A percentile compares a stretch with the other conserved stretches of the same genome.
Evolutionary conservation across 805 yeast genomes (phyloP).

Genomic region (Saccharomycopsis sp.): DNA sequence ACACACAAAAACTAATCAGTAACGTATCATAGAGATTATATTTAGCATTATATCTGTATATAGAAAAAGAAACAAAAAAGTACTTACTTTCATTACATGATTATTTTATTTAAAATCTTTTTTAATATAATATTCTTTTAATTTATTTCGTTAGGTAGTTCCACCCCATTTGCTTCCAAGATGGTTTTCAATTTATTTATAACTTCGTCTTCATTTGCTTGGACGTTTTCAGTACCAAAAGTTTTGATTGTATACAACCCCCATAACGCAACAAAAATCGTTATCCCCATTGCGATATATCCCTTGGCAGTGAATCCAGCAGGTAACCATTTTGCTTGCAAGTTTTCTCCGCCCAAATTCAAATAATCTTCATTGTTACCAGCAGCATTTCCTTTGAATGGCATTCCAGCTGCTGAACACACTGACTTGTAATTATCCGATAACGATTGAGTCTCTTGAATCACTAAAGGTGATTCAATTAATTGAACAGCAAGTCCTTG

Average conservation of each 20-base stretch:
- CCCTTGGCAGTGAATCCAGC: constrained; percentile 67
- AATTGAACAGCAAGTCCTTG: constrained; percentile 73
- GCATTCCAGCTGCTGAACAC: constrained; percentile 42
- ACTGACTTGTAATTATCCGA: constrained; percentile 43
- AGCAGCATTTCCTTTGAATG: constrained; percentile 66
- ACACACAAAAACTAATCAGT: too few species aligned
- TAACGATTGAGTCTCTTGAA: constrained; percentile 36
- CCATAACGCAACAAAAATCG: constrained; percentile 48
- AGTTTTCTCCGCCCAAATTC: constrained; percentile 50
- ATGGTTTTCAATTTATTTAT: constrained; percentile 33
- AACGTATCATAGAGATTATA: too few species aligned
- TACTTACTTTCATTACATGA: too few species aligned
- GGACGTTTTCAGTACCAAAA: constrained; percentile 61
- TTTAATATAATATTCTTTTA: too few species aligned
- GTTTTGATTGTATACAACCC: constrained; percentile 55
- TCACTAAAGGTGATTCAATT: constrained; percentile 58
- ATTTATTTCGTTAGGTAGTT: neutral
- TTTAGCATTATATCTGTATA: too few species aligned
- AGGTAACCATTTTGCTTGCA: constrained; percentile 59
- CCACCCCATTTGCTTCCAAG: constrained; percentile 25
- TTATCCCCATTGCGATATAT: constrained; percentile 51
- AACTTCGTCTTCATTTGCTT: constrained; percentile 36
- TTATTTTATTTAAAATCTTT: too few species aligned
- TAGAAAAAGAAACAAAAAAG: too few species aligned
- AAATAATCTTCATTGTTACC: constrained; percentile 50